Base-by-base conservation (phyloP, 2,329 filamentous ascomycete genomes). In the Macrophomina tecta region DNA sequence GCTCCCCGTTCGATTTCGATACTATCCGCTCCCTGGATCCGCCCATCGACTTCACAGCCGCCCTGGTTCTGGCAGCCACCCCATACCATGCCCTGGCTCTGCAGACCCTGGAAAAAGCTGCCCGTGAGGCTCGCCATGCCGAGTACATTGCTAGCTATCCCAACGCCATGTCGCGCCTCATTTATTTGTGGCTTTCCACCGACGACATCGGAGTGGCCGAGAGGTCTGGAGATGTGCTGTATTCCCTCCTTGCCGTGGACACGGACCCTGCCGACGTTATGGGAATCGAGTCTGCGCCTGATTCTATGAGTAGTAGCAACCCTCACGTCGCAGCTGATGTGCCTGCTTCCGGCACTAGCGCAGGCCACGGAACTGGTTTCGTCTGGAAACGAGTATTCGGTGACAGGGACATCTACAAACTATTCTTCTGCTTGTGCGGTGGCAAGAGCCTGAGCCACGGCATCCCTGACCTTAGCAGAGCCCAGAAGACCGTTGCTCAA, bases 361-460 rank as follows among this genome's bases (percentile, higher is more conserved):
- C 52, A 4, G 49, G 70, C 71, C 75, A 75, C 67, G 78, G 71
- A 7, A 70, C 71, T 51, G 76, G 73, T 1, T 75, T 88, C 1
- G 80, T 90, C 72, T 89, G 87, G 87, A 84, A 86, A 72, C 83
- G 88, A 18, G 70, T 90, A 0, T 89, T 90, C 71, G 81, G 82
- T 2, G 88, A 90, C 69, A 83, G 81, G 67, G 82, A 88, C 71
- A 82, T 89, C 6, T 88, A 88, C 70, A 79, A 79, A 1, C 77
- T 83, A 7, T 78, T 89, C 38, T 90, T 87, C 75, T 82, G 83
- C 36, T 79, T 84, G 62, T 88, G 84, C 71, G 85, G 82, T 68
- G 75, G 84, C 49, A 76, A 76, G 52, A 75, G 76, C n/a, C 69
- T 76, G 36, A 72, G 72, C 3, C 70, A 80, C 16, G 63, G 71